A percentile compares a stretch with the other conserved stretches of the same genome.
Conservation (phyloP, 352 stramenopile species). For the Phytophthora ramorum region DNA sequence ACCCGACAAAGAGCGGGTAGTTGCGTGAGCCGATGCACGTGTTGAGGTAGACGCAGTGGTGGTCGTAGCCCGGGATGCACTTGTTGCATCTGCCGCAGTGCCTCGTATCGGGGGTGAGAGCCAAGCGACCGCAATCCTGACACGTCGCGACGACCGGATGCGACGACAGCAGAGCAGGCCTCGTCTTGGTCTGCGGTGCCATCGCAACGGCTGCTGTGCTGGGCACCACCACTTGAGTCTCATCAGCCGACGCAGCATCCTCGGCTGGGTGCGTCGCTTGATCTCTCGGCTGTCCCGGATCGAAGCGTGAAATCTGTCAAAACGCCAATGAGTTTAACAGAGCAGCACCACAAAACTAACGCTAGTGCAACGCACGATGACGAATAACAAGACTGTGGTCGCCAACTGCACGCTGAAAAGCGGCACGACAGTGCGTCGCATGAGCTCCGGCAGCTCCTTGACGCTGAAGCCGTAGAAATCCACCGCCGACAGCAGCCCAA, state of each 20-base stretch:
- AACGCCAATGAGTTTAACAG: neutral
- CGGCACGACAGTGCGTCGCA: slow-evolving; percentile 41
- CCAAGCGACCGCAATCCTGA: slow-evolving; percentile 35
- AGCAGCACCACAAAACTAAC: neutral
- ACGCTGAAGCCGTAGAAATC: slow-evolving; percentile 59
- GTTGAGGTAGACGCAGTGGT: slow-evolving; percentile 96
- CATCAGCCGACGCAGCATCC: neutral
- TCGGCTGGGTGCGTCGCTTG: slow-evolving; percentile 1
- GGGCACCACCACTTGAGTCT: slow-evolving; percentile 7
- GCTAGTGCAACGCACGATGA: slow-evolving; percentile 27
- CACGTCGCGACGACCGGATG: slow-evolving; percentile 37
- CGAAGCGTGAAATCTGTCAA: slow-evolving; percentile 58
- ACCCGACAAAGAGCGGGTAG: slow-evolving; percentile 64
- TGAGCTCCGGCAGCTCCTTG: slow-evolving; percentile 47
- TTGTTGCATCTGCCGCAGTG: slow-evolving; percentile 96
- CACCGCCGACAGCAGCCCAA: slow-evolving; percentile 42
- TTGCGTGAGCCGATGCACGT: slow-evolving; percentile 91
- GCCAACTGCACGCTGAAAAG: slow-evolving; percentile 57
- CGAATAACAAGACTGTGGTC: slow-evolving; percentile 42
- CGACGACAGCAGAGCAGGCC: slow-evolving; percentile 12
- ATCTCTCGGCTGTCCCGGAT: slow-evolving; percentile 37
- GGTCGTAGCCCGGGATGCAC: slow-evolving; percentile 94
- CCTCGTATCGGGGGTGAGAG: slow-evolving; percentile 41
- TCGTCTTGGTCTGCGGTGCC: neutral
- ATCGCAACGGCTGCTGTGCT: neutral